phyloP scores from a whole-genome alignment of 805 yeast species.

The Schizosaccharomyces osmophilus region DNA sequence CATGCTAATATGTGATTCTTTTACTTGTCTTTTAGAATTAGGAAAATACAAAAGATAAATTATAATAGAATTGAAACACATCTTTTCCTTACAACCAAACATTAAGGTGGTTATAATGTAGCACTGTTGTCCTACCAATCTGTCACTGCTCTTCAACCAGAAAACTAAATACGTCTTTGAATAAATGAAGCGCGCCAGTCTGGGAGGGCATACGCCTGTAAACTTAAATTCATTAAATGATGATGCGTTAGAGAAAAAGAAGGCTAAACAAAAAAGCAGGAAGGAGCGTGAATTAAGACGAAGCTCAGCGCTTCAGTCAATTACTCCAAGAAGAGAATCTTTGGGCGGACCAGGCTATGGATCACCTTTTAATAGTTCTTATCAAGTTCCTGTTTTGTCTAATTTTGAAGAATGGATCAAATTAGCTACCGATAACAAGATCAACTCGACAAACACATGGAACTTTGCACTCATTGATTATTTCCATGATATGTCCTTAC shows the following conservation, averaged over 20 bases:
- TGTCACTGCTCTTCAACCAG: not conserved
- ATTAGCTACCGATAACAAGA: conserved; percentile 61
- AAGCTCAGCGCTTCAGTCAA: not conserved
- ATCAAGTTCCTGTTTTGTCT: conserved; percentile 11
- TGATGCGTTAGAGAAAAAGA: not conserved
- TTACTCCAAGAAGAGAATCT: not conserved
- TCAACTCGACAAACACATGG: conserved; percentile 72
- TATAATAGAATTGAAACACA: too few relatives aligned
- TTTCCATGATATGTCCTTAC: conserved; percentile 56
- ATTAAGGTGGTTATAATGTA: too few relatives aligned
- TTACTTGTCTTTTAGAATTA: too few relatives aligned
- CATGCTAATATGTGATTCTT: too few relatives aligned
- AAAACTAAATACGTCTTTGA: not conserved
- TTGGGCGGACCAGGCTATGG: not conserved
- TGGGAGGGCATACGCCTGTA: not conserved
- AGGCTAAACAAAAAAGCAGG: not conserved
- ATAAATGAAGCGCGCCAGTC: not conserved
- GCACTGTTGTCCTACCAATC: too few relatives aligned
- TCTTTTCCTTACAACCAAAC: too few relatives aligned
- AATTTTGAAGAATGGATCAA: conserved; percentile 61
- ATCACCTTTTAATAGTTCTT: not conserved
- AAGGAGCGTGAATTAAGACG: not conserved
- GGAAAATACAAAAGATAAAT: too few relatives aligned
- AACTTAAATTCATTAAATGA: not conserved
- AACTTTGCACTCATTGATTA: conserved; percentile 76